phyloP scores from a whole-genome alignment of 2,329 filamentous ascomycete genomes.

The Chlorencoelia australis region DNA sequence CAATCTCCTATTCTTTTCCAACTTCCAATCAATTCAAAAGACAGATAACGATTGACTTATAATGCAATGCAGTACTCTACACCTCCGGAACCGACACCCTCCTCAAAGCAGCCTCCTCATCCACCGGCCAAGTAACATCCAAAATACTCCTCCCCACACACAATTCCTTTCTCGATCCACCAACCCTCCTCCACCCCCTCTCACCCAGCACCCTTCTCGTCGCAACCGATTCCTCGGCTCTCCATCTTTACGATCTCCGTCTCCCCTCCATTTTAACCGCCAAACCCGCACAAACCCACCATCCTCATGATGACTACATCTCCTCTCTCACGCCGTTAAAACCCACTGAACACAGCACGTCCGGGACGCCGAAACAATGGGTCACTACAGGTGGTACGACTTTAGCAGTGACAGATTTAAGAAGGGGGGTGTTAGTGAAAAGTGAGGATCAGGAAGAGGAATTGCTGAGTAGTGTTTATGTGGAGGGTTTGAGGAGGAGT shows the following conservation, averaged over 20 bases:
- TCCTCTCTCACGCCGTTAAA: slow-evolving; percentile 80
- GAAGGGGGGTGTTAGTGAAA: slow-evolving; percentile 73
- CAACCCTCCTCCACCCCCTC: slow-evolving; percentile 71
- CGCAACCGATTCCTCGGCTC: slow-evolving; percentile 77
- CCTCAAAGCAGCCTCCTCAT: slow-evolving; percentile 47
- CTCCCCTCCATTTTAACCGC: slow-evolving; percentile 43
- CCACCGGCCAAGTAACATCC: slow-evolving; percentile 59
- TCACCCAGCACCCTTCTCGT: slow-evolving; percentile 83
- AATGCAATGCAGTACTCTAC: slow-evolving; percentile 37
- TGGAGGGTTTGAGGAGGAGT: slow-evolving; percentile 64
- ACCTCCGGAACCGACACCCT: slow-evolving; percentile 53
- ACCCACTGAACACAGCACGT: slow-evolving; percentile 69
- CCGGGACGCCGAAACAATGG: slow-evolving; percentile 89
- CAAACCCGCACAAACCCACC: slow-evolving; percentile 68
- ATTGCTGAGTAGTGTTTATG: slow-evolving; percentile 68
- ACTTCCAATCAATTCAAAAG: neutral
- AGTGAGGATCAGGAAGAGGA: slow-evolving; percentile 96
- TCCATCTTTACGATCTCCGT: slow-evolving; percentile 82
- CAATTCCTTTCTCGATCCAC: slow-evolving; percentile 47
- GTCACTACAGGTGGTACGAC: slow-evolving; percentile 88
- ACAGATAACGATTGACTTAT: neutral
- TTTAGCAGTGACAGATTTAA: slow-evolving; percentile 78
- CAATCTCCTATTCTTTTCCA: neutral
- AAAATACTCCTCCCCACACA: slow-evolving; percentile 67
- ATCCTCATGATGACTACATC: slow-evolving; percentile 87